A percentile compares a stretch with the other conserved stretches of the same genome.
Evolutionary conservation across 177 flowering plant species (phyloP).

Genomic region (Vitis hybrid): DNA sequence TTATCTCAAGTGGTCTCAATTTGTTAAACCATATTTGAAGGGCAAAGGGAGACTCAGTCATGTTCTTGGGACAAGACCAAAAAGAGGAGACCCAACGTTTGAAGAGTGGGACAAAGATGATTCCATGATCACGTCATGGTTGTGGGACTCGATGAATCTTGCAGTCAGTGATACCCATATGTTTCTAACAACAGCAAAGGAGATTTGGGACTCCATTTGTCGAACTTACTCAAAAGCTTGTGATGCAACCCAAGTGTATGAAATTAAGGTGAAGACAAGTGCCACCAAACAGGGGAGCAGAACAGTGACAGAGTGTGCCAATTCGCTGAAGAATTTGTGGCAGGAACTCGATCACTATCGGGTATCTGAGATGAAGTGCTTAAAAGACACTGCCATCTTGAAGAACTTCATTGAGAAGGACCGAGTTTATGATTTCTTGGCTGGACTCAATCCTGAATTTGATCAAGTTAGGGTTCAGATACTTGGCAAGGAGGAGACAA

Average conservation of each 20-base stretch:
- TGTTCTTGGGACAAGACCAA: background rate
- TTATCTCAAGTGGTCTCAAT: background rate
- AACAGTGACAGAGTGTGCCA: no score
- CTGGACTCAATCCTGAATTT: no score
- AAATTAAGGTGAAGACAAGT: no score
- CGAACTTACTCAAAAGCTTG: no score
- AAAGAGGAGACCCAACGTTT: background rate
- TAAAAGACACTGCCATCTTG: no score
- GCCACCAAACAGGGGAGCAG: no score
- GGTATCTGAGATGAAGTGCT: no score
- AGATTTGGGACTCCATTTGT: background rate
- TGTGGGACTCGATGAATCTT: background rate
- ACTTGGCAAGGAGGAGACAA: background rate
- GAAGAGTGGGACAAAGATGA: background rate
- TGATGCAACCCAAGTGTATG: no score
- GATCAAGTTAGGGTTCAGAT: background rate
- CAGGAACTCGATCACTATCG: no score
- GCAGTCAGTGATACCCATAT: background rate
- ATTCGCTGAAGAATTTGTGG: no score
- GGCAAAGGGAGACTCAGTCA: background rate
- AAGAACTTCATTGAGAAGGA: no score
- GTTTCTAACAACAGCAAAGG: background rate
- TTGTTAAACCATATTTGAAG: background rate
- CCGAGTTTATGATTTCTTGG: no score
- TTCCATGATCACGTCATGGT: background rate